Percentiles rank a stretch among this genome's conserved stretches.
Conservation (phyloP, 2,329 filamentous ascomycete species). For the Blastomyces silverae region DNA sequence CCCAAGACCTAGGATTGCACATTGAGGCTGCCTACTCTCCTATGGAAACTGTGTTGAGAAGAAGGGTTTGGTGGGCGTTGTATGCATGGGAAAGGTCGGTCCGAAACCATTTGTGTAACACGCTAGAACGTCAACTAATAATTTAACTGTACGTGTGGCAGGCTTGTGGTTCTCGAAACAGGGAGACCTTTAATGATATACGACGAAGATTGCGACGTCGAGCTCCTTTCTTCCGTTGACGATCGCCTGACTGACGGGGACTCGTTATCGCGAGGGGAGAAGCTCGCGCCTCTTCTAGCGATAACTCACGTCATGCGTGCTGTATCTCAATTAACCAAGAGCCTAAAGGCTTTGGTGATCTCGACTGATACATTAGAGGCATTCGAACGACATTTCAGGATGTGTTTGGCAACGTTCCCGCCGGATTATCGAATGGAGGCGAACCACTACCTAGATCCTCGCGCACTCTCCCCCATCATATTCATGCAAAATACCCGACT, state of each 20-base stretch:
- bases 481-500: slow-evolving; percentile 79
- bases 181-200: slow-evolving; percentile 75
- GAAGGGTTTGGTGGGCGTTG: slow-evolving; percentile 87
- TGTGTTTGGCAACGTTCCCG: slow-evolving; percentile 69
- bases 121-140: slow-evolving; percentile 13
- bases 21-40: slow-evolving; percentile 66
- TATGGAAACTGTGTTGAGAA: slow-evolving; percentile 74
- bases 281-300: slow-evolving; percentile 66
- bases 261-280: slow-evolving; percentile 40
- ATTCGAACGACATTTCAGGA: slow-evolving; percentile 73
- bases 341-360: slow-evolving; percentile 61
- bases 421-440: slow-evolving; percentile 63
- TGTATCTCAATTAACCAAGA: slow-evolving; percentile 65
- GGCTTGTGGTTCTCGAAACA: slow-evolving; percentile 68
- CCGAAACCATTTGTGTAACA: background rate
- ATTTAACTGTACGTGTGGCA: slow-evolving; percentile 30
- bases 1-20: slow-evolving; percentile 78
- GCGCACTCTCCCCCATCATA: slow-evolving; percentile 65
- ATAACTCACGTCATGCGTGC: slow-evolving; percentile 76
- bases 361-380: slow-evolving; percentile 61
- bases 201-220: slow-evolving; percentile 80
- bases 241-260: slow-evolving; percentile 57
- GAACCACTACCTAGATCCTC: slow-evolving; percentile 62
- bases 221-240: slow-evolving; percentile 70
- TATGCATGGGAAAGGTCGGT: slow-evolving; percentile 77